These are phyloP conservation scores for Moricandia moricandioides DNA, from an alignment of 345 rosid species.

Conservation along the genomic window DNA sequence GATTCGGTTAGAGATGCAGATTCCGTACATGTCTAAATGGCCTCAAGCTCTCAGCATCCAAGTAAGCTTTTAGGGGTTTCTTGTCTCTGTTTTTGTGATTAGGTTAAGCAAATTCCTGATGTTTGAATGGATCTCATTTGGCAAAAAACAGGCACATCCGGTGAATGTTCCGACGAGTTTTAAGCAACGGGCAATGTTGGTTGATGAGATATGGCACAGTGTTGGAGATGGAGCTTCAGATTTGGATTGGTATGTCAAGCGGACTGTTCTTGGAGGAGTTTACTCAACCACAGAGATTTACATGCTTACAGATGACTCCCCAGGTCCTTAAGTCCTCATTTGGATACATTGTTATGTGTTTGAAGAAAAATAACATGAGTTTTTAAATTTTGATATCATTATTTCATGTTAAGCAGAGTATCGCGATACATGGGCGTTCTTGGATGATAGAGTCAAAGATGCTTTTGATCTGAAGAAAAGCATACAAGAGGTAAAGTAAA, in stretches of 20 bases:
- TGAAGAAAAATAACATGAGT: neutral
- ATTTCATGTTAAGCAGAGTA: conserved; percentile 49
- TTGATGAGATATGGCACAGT: conserved; percentile 93
- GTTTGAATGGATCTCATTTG: neutral
- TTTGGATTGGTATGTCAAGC: conserved; percentile 87
- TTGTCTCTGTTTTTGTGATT: neutral
- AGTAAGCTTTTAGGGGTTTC: conserved; percentile 10
- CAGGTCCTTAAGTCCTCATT: conserved; percentile 46
- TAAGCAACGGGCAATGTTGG: conserved; percentile 83
- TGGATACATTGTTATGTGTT: neutral
- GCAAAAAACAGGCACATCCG: conserved; percentile 64
- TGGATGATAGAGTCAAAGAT: conserved; percentile 82
- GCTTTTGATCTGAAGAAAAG: conserved; percentile 86
- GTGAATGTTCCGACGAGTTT: conserved; percentile 72
- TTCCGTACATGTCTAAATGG: conserved; percentile 90
- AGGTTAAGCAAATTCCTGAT: neutral
- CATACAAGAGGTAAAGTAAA: conserved; percentile 63
- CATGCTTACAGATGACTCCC: conserved; percentile 90
- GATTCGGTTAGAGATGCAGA: conserved; percentile 82
- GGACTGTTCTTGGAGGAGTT: conserved; percentile 87
- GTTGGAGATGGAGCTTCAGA: conserved; percentile 71
- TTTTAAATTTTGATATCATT: neutral
- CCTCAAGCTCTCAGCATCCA: conserved; percentile 97
- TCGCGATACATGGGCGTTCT: conserved; percentile 75
- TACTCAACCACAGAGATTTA: conserved; percentile 93